A percentile compares a stretch with the other conserved stretches of the same genome.
Evolutionary conservation across 225 moss, liverwort and hornwort species (phyloP).

Genomic region (Thuidium tamariscinum): DNA sequence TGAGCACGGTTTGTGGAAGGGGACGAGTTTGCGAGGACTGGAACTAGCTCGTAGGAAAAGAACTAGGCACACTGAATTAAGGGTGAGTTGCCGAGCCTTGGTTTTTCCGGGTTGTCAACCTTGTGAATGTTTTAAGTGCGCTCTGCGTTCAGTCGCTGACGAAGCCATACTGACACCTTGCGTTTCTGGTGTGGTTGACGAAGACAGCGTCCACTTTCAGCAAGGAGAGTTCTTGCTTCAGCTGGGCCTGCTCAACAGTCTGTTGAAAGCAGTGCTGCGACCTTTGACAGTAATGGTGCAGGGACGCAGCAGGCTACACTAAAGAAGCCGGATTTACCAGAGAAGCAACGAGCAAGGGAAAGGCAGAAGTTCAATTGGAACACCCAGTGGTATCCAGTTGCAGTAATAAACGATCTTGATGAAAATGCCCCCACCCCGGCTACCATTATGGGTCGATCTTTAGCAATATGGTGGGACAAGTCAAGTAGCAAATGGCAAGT

Average conservation of each 20-base stretch:
- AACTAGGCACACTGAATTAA: not conserved
- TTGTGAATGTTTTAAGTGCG: not conserved
- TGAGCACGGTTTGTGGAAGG: not conserved
- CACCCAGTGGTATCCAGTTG: constrained; percentile 71
- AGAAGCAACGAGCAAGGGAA: not conserved
- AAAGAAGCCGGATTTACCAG: not conserved
- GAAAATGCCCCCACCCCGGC: constrained; percentile 41
- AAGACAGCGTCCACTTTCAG: not conserved
- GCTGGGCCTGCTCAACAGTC: not conserved
- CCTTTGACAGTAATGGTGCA: not conserved
- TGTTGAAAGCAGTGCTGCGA: not conserved
- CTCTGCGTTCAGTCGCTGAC: not conserved
- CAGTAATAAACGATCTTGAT: constrained; percentile 40
- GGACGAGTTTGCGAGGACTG: constrained; percentile 5
- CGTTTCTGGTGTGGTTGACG: not conserved
- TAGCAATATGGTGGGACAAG: constrained; percentile 88
- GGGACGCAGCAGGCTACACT: not conserved
- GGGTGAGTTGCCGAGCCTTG: not conserved
- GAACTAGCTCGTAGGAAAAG: not conserved
- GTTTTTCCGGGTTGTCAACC: not conserved
- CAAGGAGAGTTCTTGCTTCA: constrained; percentile 2
- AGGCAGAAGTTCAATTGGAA: constrained; percentile 43
- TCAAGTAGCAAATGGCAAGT: constrained; percentile 57
- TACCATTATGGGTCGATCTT: constrained; percentile 59
- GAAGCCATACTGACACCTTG: not conserved